These are phyloP conservation scores for Trichoderma sp. DNA, from an alignment of 2,329 filamentous ascomycete species.

Conservation along the genomic window DNA sequence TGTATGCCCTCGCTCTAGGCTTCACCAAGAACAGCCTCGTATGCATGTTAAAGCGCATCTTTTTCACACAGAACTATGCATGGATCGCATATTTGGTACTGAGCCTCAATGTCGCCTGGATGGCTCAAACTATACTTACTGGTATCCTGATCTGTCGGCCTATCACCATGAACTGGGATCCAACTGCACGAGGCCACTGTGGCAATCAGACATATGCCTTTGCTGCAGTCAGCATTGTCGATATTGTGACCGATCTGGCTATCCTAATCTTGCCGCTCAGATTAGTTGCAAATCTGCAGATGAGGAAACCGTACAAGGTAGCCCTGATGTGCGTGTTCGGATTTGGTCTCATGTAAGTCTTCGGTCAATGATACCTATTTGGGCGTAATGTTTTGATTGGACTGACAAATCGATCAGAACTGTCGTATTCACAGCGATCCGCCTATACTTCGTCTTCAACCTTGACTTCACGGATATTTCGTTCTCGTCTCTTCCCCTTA, in stretches of 20 bases:
- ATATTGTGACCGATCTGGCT: conserved; percentile 23
- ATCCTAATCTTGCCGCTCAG: conserved; percentile 23
- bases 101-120: conserved; percentile 22
- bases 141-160: conserved; percentile 22
- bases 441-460: conserved; percentile 22
- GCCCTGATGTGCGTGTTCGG: conserved; percentile 23
- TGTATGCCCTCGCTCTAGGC: conserved; percentile 23
- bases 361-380: neutral
- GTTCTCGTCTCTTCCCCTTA: conserved; percentile 19
- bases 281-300: conserved; percentile 21
- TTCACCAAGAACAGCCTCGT: conserved; percentile 25
- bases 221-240: conserved; percentile 23
- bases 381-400: no score
- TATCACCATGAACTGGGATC: conserved; percentile 23
- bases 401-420: conserved; percentile 15
- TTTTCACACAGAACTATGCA: conserved; percentile 21
- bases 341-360: conserved; percentile 22
- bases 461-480: conserved; percentile 23
- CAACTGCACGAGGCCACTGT: conserved; percentile 15
- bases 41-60: conserved; percentile 26
- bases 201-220: conserved; percentile 21
- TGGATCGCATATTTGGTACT: conserved; percentile 21
- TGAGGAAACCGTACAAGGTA: conserved; percentile 21
- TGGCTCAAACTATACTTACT: conserved; percentile 24
- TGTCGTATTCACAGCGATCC: conserved; percentile 21